These are phyloP conservation scores for Suillus fuscotomentosus DNA, from an alignment of 768 basidiomycete species.

Conservation along the genomic window DNA sequence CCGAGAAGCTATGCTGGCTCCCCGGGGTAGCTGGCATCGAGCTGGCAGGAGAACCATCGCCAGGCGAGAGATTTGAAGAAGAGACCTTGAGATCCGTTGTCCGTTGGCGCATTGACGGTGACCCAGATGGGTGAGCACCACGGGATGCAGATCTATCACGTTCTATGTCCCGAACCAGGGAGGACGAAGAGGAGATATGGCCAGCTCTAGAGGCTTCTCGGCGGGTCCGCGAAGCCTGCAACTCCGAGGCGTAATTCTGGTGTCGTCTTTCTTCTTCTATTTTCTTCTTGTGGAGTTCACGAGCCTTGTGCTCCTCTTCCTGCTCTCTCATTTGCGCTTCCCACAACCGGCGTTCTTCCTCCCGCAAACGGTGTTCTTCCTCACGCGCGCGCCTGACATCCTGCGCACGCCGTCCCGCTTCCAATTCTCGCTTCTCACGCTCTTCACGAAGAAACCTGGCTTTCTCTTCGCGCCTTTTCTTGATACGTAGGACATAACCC, in stretches of 20 bases:
- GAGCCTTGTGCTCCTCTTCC: conserved; percentile 50
- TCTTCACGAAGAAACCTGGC: conserved; percentile 63
- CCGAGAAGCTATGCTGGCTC: conserved; percentile 39
- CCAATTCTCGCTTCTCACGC: conserved; percentile 49
- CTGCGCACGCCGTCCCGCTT: conserved; percentile 40
- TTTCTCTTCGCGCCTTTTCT: conserved; percentile 73
- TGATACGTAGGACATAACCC: conserved; percentile 66
- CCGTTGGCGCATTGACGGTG: conserved; percentile 42
- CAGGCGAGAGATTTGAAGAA: conserved; percentile 28
- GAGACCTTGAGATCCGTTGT: conserved; percentile 45
- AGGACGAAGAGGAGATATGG: conserved; percentile 21
- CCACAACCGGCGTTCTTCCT: conserved; percentile 41
- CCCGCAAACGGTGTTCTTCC: conserved; percentile 40
- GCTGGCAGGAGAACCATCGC: conserved; percentile 50
- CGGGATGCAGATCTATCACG: conserved; percentile 37
- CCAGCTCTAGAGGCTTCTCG: conserved; percentile 59
- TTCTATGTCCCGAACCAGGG: conserved; percentile 20
- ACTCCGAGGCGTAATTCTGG: conserved; percentile 53
- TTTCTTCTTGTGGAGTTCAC: conserved; percentile 28
- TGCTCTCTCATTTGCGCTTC: conserved; percentile 46
- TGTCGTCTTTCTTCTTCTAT: conserved; percentile 56
- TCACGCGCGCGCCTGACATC: conserved; percentile 46
- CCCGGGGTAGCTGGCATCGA: conserved; percentile 41
- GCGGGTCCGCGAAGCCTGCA: conserved; percentile 58
- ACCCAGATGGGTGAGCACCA: conserved; percentile 21